phyloP scores from a whole-genome alignment of 129 eudicot species.

The Flaveria robusta region DNA sequence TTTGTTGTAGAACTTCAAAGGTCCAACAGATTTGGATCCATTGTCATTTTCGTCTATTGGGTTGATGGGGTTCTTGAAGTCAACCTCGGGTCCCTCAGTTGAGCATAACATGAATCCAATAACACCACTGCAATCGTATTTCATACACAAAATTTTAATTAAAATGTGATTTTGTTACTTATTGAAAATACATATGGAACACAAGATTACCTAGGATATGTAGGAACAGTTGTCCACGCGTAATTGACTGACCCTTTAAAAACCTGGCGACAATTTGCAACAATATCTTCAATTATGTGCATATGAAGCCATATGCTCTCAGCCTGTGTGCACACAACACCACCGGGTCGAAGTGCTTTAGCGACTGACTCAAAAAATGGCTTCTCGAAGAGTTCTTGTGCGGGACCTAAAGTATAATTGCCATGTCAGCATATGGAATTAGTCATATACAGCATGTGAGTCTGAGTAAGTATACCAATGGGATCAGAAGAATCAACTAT shows the following conservation, averaged over 20 bases:
- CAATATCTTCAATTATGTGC: conserved; percentile 96
- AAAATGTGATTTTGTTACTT: background rate
- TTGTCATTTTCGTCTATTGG: conserved; percentile 62
- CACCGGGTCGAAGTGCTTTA: conserved; percentile 95
- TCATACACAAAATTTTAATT: background rate
- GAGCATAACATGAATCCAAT: conserved; percentile 96
- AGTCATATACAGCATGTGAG: background rate
- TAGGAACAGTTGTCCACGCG: conserved; percentile 93
- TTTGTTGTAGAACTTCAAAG: conserved; percentile 83
- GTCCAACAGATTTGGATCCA: conserved; percentile 41
- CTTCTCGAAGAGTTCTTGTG: conserved; percentile 92
- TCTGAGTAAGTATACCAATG: conserved; percentile 51
- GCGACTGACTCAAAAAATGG: conserved; percentile 92
- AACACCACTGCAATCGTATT: conserved; percentile 64
- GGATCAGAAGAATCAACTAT: conserved; percentile 98
- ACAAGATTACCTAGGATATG: conserved; percentile 72
- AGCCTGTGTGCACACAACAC: conserved; percentile 97
- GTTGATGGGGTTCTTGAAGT: conserved; percentile 82
- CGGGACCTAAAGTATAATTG: conserved; percentile 73
- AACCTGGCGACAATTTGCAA: conserved; percentile 79
- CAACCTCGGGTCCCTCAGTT: conserved; percentile 82
- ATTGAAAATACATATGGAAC: background rate
- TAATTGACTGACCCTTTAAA: conserved; percentile 95
- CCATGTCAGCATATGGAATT: conserved; percentile 26
- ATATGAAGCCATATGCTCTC: conserved; percentile 99